Percentiles rank a stretch among this genome's conserved stretches.
phyloP scores from a whole-genome alignment of 306 rosid genomes.

The Quercus aquifolioides region DNA sequence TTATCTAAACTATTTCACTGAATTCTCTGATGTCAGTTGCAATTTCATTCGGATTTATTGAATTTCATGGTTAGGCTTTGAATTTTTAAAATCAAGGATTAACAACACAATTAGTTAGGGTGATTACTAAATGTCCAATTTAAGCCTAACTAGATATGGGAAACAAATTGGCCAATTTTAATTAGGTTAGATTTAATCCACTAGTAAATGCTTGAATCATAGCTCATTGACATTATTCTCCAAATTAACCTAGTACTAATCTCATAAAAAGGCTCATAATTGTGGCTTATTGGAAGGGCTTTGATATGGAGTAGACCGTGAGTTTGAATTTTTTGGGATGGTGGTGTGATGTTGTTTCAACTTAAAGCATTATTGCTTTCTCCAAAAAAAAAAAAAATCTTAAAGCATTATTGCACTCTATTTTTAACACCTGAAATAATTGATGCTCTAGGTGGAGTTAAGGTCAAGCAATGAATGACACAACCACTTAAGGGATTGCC shows the following conservation, averaged over 20 bases:
- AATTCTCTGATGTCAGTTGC: background rate
- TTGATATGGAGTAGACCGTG: too few relatives aligned
- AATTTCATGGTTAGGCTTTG: background rate
- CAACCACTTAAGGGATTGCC: too few relatives aligned
- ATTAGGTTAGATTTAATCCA: background rate
- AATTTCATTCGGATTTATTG: background rate
- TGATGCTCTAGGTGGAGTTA: too few relatives aligned
- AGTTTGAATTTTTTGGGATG: too few relatives aligned
- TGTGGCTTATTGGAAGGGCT: too few relatives aligned
- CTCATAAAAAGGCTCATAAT: background rate
- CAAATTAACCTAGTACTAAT: background rate
- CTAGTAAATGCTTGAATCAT: background rate
- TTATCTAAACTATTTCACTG: too few relatives aligned
- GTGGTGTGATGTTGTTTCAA: too few relatives aligned
- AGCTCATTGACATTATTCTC: background rate
- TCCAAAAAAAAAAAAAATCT: too few relatives aligned
- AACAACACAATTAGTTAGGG: background rate
- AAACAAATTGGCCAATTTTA: background rate
- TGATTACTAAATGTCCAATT: background rate
- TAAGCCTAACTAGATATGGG: background rate
- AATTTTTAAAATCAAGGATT: background rate
- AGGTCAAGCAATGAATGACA: too few relatives aligned
- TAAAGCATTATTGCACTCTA: too few relatives aligned
- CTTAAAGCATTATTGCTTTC: too few relatives aligned
- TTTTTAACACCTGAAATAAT: too few relatives aligned